Evolutionary conservation across 139 green algal species (phyloP).

Genomic region (Micromonas pusilla): DNA sequence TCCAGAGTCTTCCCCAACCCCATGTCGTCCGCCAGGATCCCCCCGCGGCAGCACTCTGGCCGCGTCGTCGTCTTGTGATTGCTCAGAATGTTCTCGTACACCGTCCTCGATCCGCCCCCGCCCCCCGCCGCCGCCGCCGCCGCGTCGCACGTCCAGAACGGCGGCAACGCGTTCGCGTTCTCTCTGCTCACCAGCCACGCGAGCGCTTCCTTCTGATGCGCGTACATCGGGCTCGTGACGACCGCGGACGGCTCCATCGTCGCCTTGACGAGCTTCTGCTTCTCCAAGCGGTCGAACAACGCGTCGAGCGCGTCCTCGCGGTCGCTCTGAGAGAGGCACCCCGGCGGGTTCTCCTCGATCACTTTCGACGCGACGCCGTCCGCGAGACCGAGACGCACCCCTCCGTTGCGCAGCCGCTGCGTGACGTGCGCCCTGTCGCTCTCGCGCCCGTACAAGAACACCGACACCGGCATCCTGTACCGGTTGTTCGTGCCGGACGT

Average conservation of each 20-base stretch:
- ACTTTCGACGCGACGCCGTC: not conserved
- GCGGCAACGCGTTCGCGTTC: not conserved
- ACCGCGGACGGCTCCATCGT: not conserved
- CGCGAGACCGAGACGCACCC: not conserved
- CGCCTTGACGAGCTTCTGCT: not conserved
- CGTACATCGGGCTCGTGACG: not conserved
- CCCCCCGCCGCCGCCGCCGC: too few relatives aligned
- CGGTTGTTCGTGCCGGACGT: not conserved
- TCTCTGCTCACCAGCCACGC: slow-evolving; percentile 17
- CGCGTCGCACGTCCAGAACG: not conserved
- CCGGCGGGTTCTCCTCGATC: not conserved
- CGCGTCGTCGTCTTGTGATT: not conserved
- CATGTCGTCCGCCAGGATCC: slow-evolving; percentile 23
- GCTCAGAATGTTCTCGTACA: not conserved
- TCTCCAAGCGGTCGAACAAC: slow-evolving; percentile 1
- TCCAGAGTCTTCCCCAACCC: slow-evolving; percentile 68
- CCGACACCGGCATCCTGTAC: slow-evolving; percentile 2
- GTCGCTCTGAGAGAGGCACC: too few relatives aligned
- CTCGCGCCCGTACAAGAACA: not conserved
- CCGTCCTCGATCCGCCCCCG: not conserved
- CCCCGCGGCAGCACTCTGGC: slow-evolving; percentile 34
- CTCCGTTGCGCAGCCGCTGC: not conserved
- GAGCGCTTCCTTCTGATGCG: not conserved
- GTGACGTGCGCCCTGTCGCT: not conserved
- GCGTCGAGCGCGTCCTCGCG: not conserved